These are phyloP conservation scores for Wolfiporia cocos DNA, from an alignment of 1,284 basidiomycete genomes.

Conservation along the genomic window DNA sequence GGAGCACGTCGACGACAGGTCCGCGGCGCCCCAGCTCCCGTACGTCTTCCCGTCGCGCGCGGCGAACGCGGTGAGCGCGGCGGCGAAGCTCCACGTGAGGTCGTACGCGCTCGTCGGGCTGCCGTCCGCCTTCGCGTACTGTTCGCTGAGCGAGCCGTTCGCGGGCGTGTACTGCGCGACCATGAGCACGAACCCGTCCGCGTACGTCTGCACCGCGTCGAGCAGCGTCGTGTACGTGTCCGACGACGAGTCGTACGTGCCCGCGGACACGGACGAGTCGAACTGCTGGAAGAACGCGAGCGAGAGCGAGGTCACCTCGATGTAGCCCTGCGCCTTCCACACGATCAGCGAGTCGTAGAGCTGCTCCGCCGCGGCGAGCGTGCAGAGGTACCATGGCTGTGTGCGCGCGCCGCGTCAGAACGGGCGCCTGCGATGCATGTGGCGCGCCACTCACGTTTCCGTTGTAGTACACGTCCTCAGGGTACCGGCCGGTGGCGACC, in stretches of 20 bases:
- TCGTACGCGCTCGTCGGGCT: slow-evolving; percentile 32
- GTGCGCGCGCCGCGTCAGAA: neutral
- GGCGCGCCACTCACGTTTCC: slow-evolving; percentile 37
- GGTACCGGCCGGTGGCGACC: slow-evolving; percentile 49
- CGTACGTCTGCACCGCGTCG: slow-evolving; percentile 30
- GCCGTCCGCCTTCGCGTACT: slow-evolving; percentile 30
- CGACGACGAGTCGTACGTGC: slow-evolving; percentile 29
- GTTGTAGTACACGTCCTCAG: slow-evolving; percentile 44
- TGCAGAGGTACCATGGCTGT: slow-evolving; percentile 39
- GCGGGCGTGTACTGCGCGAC: slow-evolving; percentile 35
- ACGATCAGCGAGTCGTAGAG: slow-evolving; percentile 37
- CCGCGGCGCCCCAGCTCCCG: slow-evolving; percentile 62
- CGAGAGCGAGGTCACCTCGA: slow-evolving; percentile 34
- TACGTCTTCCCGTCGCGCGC: slow-evolving; percentile 27
- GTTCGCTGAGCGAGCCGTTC: slow-evolving; percentile 34
- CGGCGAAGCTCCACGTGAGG: slow-evolving; percentile 39
- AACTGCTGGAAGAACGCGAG: slow-evolving; percentile 38
- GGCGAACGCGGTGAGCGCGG: slow-evolving; percentile 33
- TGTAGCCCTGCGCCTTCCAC: slow-evolving; percentile 28
- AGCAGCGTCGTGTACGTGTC: slow-evolving; percentile 28
- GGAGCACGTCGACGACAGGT: slow-evolving; percentile 41
- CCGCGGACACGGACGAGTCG: slow-evolving; percentile 25
- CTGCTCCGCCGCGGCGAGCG: slow-evolving; percentile 38
- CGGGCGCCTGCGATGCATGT: neutral
- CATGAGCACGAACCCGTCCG: slow-evolving; percentile 37